Base-by-base conservation (phyloP, 78 protist genomes). In the Carpediemonas membranifera region DNA sequence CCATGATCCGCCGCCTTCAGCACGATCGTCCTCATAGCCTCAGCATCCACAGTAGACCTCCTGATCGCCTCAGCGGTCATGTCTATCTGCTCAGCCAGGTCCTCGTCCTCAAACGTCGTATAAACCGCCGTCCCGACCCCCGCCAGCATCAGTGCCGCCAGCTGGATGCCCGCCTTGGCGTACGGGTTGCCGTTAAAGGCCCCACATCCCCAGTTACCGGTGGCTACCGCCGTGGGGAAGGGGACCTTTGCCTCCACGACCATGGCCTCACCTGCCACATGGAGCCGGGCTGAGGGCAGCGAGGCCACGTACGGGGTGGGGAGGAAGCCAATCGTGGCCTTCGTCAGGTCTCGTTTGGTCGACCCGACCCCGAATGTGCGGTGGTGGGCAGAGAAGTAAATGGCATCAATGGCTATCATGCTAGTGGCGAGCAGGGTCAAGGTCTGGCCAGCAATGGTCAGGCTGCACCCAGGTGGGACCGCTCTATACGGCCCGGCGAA, bases 141-240 rank as follows among this genome's bases (percentile, higher is more conserved):
- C 14, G 55, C 69, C 43, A 7, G 55, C 7, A 51, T 37, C 18
- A 51, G 54, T 7, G 85, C 66, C 65, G 80, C 58, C n/a, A 50
- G 27, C 53, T 84, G 88, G 16, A 84, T 27, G 19, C 80, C 36
- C 11, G 80, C 62, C 50, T 84, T 84, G 33, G 80, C 71, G 39
- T 80, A 34, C 47, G 54, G 52, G 52, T 74, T 63, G 25, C 89
- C 89, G 57, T 83, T 83, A 50, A 84, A 84, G 39, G 72, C 89
- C 53, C 89, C 89, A 33, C 89, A 84, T n/a, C 89, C 89, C 89
- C 89, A 81, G 53, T 82, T 78, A 59, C 88, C 83, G 9, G 71
- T 7, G 28, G 59, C 27, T 41, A 41, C 47, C 9, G 47, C 9
- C 21, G 47, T 41, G 47, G 47, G 47, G 47, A 13, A 41, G 24